Base-by-base conservation (phyloP, 257 asterid genomes). In the Euphrasia confusa region DNA sequence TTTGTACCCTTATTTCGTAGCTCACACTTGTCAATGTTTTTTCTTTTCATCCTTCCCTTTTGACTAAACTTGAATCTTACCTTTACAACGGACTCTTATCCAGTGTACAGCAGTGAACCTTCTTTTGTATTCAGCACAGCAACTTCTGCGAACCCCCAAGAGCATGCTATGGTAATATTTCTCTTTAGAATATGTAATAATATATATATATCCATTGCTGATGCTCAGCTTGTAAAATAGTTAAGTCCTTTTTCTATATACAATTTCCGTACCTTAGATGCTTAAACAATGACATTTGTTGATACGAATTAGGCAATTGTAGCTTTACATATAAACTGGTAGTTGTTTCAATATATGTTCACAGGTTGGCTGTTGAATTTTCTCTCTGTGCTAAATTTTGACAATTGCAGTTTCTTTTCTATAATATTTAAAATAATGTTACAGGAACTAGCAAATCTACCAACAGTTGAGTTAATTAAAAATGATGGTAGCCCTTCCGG, bases 401-500 rank as follows among this genome's bases (percentile, higher is more conserved):
- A 61, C 28, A 64, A 26, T 37, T 50, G 63, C 71, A 60, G 13
- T 70, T 60, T 14, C 68, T 53, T 54, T 7, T 62, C 10, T 71
- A 44, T 21, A 18, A 35, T 10, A 30, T 54, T 69, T 69, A 33
- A 55, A 57, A 59, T 71, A 64, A 57, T 68, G 30, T 40, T 69
- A n/a, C 72, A 92, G 98, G 94, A 86, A 68, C 82, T 92, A 33
- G 95, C 97, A 65, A 81, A 74, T 76, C 52, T 86, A 61, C 73
- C 84, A 54, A 54, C 80, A 47, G 70, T 83, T 50, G 95, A 92
- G 78, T 81, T 92, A 71, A 79, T 92, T 68, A 75, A 87, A 63
- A 82, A 80, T 54, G 99, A 92, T 80, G 97, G 99, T 66, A 92
- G 99, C 82, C 97, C 99, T 74, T 92, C 99, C 30, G 85, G 88